Percentiles rank a stretch among this genome's conserved stretches.
Evolutionary conservation across 2,329 filamentous ascomycete genomes (phyloP).

Genomic region (Cordyceps farinosa): DNA sequence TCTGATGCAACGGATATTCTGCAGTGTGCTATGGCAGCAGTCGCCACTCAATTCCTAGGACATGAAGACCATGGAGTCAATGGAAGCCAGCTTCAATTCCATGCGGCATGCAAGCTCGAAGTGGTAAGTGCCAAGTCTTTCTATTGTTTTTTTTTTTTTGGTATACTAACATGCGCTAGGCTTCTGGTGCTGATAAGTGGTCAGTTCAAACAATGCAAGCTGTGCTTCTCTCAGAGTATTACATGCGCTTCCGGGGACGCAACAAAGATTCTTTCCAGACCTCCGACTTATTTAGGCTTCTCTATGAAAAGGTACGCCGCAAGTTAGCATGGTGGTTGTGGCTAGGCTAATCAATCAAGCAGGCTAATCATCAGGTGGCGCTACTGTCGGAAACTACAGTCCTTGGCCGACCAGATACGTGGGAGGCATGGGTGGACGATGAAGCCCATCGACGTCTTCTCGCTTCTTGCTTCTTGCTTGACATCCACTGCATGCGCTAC

Average conservation of each 20-base stretch:
- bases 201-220: conserved; percentile 50
- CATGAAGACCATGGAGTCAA: conserved; percentile 47
- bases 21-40: conserved; percentile 54
- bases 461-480: conserved; percentile 54
- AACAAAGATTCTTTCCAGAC: conserved; percentile 43
- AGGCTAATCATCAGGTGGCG: not conserved
- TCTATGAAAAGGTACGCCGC: conserved; percentile 53
- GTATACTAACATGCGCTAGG: conserved; percentile 32
- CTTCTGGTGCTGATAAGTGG: conserved; percentile 40
- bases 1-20: conserved; percentile 42
- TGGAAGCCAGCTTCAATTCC: conserved; percentile 49
- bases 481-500: conserved; percentile 53
- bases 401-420: not conserved
- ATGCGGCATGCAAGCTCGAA: conserved; percentile 48
- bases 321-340: conserved; percentile 12
- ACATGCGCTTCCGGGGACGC: conserved; percentile 51
- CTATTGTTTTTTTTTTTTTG: not conserved
- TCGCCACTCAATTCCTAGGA: conserved; percentile 50
- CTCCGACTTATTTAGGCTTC: conserved; percentile 46
- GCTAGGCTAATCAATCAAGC: not conserved
- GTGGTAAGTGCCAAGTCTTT: conserved; percentile 40
- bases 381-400: not conserved
- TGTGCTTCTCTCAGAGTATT: conserved; percentile 53
- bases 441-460: conserved; percentile 53
- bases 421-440: conserved; percentile 50